Evolutionary conservation across 306 rosid species (phyloP).

Genomic region (Glycine latifolia): DNA sequence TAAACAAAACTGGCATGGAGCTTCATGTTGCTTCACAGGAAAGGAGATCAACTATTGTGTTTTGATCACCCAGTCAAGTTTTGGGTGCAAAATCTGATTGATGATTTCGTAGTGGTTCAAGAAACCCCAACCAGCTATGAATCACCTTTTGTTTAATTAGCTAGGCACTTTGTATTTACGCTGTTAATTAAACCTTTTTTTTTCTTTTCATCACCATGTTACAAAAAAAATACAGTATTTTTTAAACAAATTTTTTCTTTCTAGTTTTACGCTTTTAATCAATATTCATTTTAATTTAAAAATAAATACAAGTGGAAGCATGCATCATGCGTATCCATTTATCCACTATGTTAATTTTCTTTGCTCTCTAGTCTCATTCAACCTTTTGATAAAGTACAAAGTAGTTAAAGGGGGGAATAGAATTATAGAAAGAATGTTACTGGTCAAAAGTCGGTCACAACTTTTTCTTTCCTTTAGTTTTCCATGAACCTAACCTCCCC

Average conservation of each 20-base stretch:
- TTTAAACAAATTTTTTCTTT: too few species aligned
- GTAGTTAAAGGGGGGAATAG: background rate
- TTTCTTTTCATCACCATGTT: too few species aligned
- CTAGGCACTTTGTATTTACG: background rate
- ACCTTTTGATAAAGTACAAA: background rate
- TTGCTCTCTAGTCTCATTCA: background rate
- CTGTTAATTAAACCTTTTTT: too few species aligned
- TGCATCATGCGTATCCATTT: background rate
- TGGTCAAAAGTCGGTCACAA: conserved; percentile 34
- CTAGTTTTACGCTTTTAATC: background rate
- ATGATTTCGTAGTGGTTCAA: too few species aligned
- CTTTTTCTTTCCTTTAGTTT: conserved; percentile 8
- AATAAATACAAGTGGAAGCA: background rate
- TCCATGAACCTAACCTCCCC: background rate
- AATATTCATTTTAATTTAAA: background rate
- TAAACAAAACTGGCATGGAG: too few species aligned
- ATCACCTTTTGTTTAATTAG: too few species aligned
- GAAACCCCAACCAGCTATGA: too few species aligned
- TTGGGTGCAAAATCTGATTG: too few species aligned
- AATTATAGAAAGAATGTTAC: background rate
- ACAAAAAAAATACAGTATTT: too few species aligned
- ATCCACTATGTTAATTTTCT: background rate
- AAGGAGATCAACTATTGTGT: too few species aligned
- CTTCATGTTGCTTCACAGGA: too few species aligned
- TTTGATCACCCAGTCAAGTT: too few species aligned